phyloP scores from a whole-genome alignment of 2,329 filamentous ascomycete genomes.

The Penicillium sp. region DNA sequence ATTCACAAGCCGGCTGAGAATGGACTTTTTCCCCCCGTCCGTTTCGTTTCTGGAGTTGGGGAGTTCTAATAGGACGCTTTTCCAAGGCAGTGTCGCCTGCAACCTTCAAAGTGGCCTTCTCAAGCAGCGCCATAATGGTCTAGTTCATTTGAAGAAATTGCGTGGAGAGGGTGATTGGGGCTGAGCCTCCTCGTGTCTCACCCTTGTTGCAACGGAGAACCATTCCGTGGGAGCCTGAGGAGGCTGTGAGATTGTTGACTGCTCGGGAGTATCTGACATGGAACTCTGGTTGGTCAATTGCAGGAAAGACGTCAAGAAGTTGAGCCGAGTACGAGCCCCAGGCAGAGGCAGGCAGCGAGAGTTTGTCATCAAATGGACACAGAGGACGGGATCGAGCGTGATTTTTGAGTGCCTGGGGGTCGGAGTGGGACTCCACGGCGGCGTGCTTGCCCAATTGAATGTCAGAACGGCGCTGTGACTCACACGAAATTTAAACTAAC shows the following conservation, averaged over 20 bases:
- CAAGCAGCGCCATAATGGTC: background rate
- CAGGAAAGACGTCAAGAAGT: constrained; percentile 5
- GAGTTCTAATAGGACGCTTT: background rate
- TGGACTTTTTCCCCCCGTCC: background rate
- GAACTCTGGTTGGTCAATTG: constrained; percentile 18
- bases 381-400: background rate
- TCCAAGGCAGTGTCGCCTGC: background rate
- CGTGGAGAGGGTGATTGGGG: constrained; percentile 1
- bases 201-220: background rate
- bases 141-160: background rate
- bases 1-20: background rate
- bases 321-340: constrained; percentile 19
- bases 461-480: constrained; percentile 34
- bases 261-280: background rate
- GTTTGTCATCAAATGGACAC: constrained; percentile 1
- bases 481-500: constrained; percentile 27
- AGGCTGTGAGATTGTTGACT: constrained; percentile 16
- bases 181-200: constrained; percentile 13
- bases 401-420: constrained; percentile 21
- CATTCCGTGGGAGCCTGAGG: constrained; percentile 10
- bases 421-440: constrained; percentile 4
- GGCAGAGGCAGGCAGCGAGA: constrained; percentile 7
- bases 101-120: background rate
- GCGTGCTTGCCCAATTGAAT: constrained; percentile 35
- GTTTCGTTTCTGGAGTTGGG: background rate